phyloP scores from a whole-genome alignment of 2,329 filamentous ascomycete species.

The Aspergillus candidus region DNA sequence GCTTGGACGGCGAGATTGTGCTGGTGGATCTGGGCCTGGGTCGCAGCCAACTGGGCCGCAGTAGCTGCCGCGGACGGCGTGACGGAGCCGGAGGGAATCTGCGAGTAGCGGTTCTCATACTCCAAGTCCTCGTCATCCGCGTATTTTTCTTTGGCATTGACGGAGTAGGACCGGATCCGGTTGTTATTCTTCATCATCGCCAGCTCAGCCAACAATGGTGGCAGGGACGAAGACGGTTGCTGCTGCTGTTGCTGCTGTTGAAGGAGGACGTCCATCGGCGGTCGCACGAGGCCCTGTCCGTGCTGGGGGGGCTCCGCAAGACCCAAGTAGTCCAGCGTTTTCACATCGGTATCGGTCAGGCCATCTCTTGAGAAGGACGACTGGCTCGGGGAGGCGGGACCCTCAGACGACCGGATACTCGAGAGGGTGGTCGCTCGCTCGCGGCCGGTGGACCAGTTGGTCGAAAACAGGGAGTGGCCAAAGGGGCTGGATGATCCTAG shows the following conservation, averaged over 20 bases:
- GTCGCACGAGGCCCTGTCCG: conserved; percentile 61
- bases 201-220: conserved; percentile 67
- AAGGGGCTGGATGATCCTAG: conserved; percentile 61
- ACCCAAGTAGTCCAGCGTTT: conserved; percentile 91
- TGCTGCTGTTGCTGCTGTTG: conserved; percentile 50
- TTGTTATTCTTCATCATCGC: conserved; percentile 73
- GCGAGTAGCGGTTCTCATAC: conserved; percentile 55
- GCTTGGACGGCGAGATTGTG: conserved; percentile 93
- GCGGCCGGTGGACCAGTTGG: conserved; percentile 73
- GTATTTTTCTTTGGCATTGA: conserved; percentile 97
- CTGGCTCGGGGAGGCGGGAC: conserved; percentile 77
- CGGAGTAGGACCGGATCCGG: conserved; percentile 92
- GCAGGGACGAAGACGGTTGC: conserved; percentile 40
- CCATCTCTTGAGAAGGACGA: conserved; percentile 83
- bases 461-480: conserved; percentile 80
- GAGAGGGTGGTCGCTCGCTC: conserved; percentile 83
- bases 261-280: conserved; percentile 47
- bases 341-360: conserved; percentile 77
- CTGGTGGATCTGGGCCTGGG: conserved; percentile 68
- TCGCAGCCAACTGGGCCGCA: conserved; percentile 54
- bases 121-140: conserved; percentile 81
- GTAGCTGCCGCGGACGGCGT: conserved; percentile 53
- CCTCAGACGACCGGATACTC: conserved; percentile 82
- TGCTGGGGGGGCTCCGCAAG: conserved; percentile 89
- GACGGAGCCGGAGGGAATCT: conserved; percentile 53